phyloP scores from a whole-genome alignment of 176 grass and related monocot species.

The Eleusine indica region DNA sequence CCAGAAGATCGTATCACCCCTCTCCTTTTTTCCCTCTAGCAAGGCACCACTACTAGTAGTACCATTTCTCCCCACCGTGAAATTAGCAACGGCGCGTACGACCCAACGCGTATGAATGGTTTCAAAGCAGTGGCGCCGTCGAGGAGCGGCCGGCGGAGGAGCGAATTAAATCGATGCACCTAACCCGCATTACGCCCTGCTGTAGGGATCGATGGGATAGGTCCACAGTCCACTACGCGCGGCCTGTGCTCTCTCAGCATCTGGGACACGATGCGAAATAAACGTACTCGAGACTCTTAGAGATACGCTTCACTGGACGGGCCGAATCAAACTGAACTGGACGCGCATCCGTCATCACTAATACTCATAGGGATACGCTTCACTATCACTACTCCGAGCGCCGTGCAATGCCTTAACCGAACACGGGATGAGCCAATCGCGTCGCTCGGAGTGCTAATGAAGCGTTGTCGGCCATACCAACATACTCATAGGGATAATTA shows the following conservation, averaged over 20 bases:
- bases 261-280: background rate
- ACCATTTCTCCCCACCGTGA: background rate
- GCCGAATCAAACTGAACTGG: background rate
- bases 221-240: background rate
- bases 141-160: conserved; percentile 1
- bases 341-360: background rate
- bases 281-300: background rate
- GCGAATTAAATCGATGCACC: conserved; percentile 33
- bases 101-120: background rate
- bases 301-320: no score
- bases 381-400: no score
- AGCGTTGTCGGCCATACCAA: background rate
- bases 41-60: background rate
- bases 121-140: background rate
- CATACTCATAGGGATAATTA: background rate
- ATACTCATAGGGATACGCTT: background rate
- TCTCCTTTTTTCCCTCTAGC: background rate
- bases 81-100: background rate
- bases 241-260: background rate
- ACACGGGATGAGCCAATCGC: background rate
- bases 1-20: background rate
- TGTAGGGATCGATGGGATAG: background rate
- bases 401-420: background rate
- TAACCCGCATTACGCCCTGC: background rate
- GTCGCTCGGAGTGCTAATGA: background rate